Evolutionary conservation across 371 early-diverging fungal genomes (phyloP), one percentile per base, ranked within the genome.

Genomic region (Haplosporangium sp.): DNA sequence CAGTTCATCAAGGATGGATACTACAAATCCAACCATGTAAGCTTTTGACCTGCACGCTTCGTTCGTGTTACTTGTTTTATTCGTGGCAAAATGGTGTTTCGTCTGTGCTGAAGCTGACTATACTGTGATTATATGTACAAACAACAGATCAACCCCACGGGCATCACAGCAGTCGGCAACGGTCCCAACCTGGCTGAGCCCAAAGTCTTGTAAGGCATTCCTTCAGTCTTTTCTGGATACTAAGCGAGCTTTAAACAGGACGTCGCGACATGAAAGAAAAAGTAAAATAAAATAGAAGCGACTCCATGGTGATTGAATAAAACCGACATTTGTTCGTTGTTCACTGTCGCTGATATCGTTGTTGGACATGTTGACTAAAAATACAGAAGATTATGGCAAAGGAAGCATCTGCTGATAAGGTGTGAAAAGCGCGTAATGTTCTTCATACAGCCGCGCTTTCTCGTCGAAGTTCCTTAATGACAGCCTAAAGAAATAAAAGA

Each of bases 1-100:
- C 86, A 90, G 21, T 96, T 96, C 74, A 98, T 98, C 88, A 96
- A 96, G 84, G 67, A 82, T 12, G 96, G 96, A 73, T 97, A 96
- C 75, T 96, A 95, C 84, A 87, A 87, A 88, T 90, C 92, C 41
- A 95, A 95, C 75, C 67, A 16, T 38, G 55, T 55, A 55, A 55
- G 55, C 18, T 40, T 55, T 55, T 12, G 9, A 38, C n/a, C 38
- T 55, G 36, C 8, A 38, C 40, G 6, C 55, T 8, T 14, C 38
- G 14, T 55, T 38, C 1, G 8, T 40, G 12, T 18, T 38, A 14
- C 55, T 55, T 13, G 29, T 6, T n/a, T 2, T 40, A 6, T 71
- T 47, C 90, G 45, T 10, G 16, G 45, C 10, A 10, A 45, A 12
- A 16, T 4, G 10, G 45, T 45, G 45, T 45, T n/a, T n/a, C n/a